A percentile compares a stretch with the other conserved stretches of the same genome.
phyloP scores from a whole-genome alignment of 768 basidiomycete species.

The Amyloporia xantha region DNA sequence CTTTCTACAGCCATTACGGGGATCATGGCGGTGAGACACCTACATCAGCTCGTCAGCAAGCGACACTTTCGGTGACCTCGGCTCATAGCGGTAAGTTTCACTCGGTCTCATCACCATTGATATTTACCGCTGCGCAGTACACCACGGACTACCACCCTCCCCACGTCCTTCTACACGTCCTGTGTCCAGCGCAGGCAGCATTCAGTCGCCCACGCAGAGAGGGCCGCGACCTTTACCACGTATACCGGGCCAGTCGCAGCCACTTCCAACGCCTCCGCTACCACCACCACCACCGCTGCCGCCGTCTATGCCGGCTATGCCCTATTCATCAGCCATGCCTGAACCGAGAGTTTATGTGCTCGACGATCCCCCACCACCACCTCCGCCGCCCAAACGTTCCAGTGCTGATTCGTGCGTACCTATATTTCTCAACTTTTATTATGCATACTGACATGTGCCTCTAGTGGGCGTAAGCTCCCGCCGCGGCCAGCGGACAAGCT shows the following conservation, averaged over 20 bases:
- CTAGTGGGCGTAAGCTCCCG: slow-evolving; percentile 14
- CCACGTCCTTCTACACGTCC: slow-evolving; percentile 16
- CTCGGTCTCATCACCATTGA: slow-evolving; percentile 2
- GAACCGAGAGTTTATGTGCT: slow-evolving; percentile 13
- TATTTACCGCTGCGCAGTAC: slow-evolving; percentile 5
- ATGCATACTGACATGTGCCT: neutral
- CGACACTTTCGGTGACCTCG: slow-evolving; percentile 5
- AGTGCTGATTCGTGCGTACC: slow-evolving; percentile 19
- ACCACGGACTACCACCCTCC: slow-evolving; percentile 18
- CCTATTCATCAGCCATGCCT: slow-evolving; percentile 10
- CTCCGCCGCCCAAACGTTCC: slow-evolving; percentile 9
- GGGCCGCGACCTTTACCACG: slow-evolving; percentile 22
- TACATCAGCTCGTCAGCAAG: slow-evolving; percentile 6
- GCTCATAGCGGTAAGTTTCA: neutral
- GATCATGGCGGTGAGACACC: slow-evolving; percentile 21
- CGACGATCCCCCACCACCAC: slow-evolving; percentile 7
- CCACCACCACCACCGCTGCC: no score
- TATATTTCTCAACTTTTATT: no score
- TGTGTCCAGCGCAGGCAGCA: slow-evolving; percentile 7
- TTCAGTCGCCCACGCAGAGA: slow-evolving; percentile 18
- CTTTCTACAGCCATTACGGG: slow-evolving; percentile 17
- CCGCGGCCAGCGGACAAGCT: slow-evolving; percentile 7
- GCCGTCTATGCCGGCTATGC: slow-evolving; percentile 15
- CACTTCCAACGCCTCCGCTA: no score
- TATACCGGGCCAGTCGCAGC: slow-evolving; percentile 16